Evolutionary conservation across 2,329 filamentous ascomycete species (phyloP), one percentile per base, ranked within the genome.

Genomic region (Thielaviopsis ethacetica): DNA sequence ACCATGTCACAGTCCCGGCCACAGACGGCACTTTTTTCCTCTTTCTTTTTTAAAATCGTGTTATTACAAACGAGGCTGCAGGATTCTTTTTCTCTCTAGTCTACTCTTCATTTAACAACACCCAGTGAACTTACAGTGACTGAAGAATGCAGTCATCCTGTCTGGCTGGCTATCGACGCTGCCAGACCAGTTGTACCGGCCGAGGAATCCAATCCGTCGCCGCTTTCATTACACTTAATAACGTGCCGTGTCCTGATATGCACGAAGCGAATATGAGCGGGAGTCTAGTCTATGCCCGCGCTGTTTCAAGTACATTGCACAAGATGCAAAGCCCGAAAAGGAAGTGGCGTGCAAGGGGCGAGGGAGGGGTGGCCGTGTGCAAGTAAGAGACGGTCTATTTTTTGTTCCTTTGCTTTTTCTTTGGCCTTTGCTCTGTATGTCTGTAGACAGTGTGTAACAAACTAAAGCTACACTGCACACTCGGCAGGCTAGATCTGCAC

Each of bases 291-390:
- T 44, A 27, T 30, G n/a, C 38, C 47, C 24, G 22, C 41, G 26
- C 54, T 47, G 54, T 56, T 56, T 56, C 54, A 49, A 21, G 38
- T 44, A 44, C 27, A 34, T 56, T n/a, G 38, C 47, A 56, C 54
- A 49, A 24, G n/a, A 12, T 27, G 47, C 44, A 56, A 44, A 49
- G 27, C 38, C 54, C 41, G 54, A 30, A 56, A 44, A 10, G 38
- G 38, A 44, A 44, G 38, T 44, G 38, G 38, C 38, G 38, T 44
- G 38, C 38, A 44, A 44, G 17, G 38, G 38, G 38, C 13, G 38
- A 9, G 38, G 38, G 38, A 44, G 38, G 38, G 38, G 38, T 44
- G 38, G 38, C 38, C n/a, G 10, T 44, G 3, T n/a, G 15, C 38
- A 44, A 44, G 15, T 44, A 15, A 15, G 3, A 38, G 38, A 34